phyloP scores from a whole-genome alignment of 228 moss, liverwort and hornwort genomes.

The Sphagnum magellanicum region DNA sequence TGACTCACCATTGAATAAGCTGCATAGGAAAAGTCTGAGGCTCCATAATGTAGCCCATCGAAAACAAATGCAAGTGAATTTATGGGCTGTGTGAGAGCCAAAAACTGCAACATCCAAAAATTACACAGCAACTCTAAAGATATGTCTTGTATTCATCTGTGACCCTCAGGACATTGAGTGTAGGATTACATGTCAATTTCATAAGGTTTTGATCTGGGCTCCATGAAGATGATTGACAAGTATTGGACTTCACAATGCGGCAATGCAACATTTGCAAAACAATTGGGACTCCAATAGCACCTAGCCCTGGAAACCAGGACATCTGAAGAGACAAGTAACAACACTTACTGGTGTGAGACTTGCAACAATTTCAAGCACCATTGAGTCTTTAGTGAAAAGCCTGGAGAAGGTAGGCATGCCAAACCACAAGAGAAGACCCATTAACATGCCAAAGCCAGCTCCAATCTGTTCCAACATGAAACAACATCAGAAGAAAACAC shows the following conservation, averaged over 20 bases:
- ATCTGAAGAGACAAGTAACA: too few species aligned
- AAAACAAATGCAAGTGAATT: constrained; percentile 95
- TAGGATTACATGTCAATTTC: too few species aligned
- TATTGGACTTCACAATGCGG: too few species aligned
- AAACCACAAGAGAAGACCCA: neutral
- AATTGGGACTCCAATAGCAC: too few species aligned
- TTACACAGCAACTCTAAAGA: too few species aligned
- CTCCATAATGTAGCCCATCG: constrained; percentile 89
- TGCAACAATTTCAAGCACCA: neutral
- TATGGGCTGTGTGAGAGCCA: constrained; percentile 80
- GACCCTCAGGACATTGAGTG: too few species aligned
- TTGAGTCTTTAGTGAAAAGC: neutral
- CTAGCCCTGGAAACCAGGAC: too few species aligned
- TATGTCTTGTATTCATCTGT: too few species aligned
- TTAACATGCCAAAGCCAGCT: neutral
- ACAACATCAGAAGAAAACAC: too few species aligned
- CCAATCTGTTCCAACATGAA: neutral
- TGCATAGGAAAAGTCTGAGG: constrained; percentile 73
- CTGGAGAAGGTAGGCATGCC: neutral
- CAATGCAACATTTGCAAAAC: too few species aligned
- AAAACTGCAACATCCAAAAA: constrained; percentile 35
- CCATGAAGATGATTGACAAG: too few species aligned
- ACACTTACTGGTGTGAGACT: neutral
- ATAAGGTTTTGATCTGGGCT: too few species aligned
- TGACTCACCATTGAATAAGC: constrained; percentile 58